Percentiles rank a stretch among this genome's conserved stretches.
Evolutionary conservation across 345 rosid species (phyloP).

Genomic region (Brassica carinata): DNA sequence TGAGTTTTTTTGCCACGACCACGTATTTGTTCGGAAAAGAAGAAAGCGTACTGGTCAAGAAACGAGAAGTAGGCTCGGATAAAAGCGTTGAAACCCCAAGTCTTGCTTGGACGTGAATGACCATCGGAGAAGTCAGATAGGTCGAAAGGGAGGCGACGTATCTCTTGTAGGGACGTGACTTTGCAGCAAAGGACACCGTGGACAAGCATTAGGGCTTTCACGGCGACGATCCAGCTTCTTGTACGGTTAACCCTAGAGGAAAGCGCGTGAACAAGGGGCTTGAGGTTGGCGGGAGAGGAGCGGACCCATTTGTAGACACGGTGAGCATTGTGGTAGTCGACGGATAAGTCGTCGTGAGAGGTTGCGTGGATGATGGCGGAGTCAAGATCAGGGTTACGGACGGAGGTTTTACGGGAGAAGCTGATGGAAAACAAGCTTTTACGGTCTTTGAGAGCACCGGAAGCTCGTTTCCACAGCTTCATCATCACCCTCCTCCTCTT

Average conservation of each 20-base stretch:
- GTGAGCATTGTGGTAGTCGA: constrained; percentile 67
- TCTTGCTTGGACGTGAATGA: constrained; percentile 44
- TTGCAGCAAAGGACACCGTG: constrained; percentile 79
- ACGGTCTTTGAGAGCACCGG: constrained; percentile 78
- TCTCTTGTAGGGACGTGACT: constrained; percentile 42
- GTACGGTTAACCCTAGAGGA: constrained; percentile 61
- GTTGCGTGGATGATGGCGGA: constrained; percentile 77
- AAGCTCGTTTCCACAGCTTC: constrained; percentile 74
- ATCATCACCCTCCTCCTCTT: constrained; percentile 38
- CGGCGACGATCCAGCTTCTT: constrained; percentile 72
- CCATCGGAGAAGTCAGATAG: constrained; percentile 62
- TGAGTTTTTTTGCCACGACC: constrained; percentile 24
- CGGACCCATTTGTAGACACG: constrained; percentile 69
- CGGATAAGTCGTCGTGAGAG: constrained; percentile 60
- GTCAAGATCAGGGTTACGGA: constrained; percentile 61
- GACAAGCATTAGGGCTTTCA: constrained; percentile 75
- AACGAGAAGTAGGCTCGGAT: constrained; percentile 71
- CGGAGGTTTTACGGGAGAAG: constrained; percentile 42
- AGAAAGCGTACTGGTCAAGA: constrained; percentile 61
- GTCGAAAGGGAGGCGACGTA: constrained; percentile 63
- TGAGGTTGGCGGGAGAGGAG: constrained; percentile 59
- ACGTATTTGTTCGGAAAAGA: constrained; percentile 39
- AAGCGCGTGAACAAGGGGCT: constrained; percentile 55
- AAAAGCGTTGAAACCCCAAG: constrained; percentile 68
- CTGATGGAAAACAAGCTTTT: constrained; percentile 56